These are phyloP conservation scores for Bidens hawaiensis DNA, from an alignment of 140 eudicot genomes.

Conservation along the genomic window DNA sequence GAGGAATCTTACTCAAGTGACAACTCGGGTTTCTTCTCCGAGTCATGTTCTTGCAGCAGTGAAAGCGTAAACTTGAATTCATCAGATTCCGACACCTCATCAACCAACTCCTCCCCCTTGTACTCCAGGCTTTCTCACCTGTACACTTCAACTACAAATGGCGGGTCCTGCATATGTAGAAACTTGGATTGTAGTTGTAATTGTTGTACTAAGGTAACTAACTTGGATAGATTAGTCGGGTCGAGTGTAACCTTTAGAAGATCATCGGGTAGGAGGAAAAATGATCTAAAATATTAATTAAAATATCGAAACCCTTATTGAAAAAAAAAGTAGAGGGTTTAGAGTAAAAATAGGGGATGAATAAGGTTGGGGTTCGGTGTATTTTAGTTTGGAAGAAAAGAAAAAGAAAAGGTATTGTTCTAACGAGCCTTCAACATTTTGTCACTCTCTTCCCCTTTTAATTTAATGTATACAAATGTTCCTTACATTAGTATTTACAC, in stretches of 20 bases:
- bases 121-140: constrained; percentile 47
- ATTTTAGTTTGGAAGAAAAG: constrained; percentile 11
- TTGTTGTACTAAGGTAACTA: constrained; percentile 54
- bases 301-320: not conserved
- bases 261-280: constrained; percentile 33
- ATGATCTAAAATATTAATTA: constrained; percentile 20
- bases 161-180: constrained; percentile 44
- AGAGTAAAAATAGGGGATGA: constrained; percentile 31
- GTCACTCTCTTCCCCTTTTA: too few species aligned
- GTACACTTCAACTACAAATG: constrained; percentile 20
- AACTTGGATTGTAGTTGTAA: constrained; percentile 40
- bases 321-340: constrained; percentile 19
- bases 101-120: constrained; percentile 59
- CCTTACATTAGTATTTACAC: too few species aligned
- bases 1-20: constrained; percentile 64
- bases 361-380: constrained; percentile 31
- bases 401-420: constrained; percentile 5
- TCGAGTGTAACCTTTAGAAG: constrained; percentile 41
- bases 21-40: constrained; percentile 67
- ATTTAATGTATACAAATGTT: too few species aligned
- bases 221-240: constrained; percentile 53
- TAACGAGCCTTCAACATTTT: constrained; percentile 46
- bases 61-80: constrained; percentile 52
- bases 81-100: constrained; percentile 74
- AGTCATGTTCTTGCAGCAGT: constrained; percentile 64